Base-by-base conservation (phyloP, 768 basidiomycete species). In the Dioszegia aurantiaca region DNA sequence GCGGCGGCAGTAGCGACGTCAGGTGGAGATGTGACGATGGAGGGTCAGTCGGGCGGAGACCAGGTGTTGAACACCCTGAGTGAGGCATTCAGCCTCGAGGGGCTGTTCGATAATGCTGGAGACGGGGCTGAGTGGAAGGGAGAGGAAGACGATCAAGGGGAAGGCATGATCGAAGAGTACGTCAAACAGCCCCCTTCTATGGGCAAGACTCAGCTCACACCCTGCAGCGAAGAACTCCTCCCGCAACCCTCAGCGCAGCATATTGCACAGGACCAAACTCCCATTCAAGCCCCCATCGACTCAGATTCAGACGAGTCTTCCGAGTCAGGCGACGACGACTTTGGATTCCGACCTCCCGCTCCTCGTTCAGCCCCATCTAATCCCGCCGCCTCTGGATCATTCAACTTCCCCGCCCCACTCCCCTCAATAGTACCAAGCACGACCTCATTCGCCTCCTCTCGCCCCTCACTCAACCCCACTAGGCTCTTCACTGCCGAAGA, bases 31-130 rank as follows among this genome's bases (percentile, higher is more conserved):
- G 85, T 86, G 0, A 84, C 85, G 8, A 88, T 87, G 21, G 59
- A 14, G n/a, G 88, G 87, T 68, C 83, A 82, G 56, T 86, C 88
- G 31, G 88, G 88, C 8, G 85, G 89, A 64, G 86, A 88, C 0
- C 85, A 89, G 65, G 89, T 95, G 47, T 73, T 95, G 3, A 79
- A 78, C 1, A 77, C 80, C 43, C 83, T 90, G 24, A 85, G 86
- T 10, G 84, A 86, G 58, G 87, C 90, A 2, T 95, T 98, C 69
- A 84, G 87, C 60, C 75, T 87, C 2, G 89, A 84, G 11, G 92
- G 87, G 0, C 77, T 97, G 4, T 92, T 94, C 63, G 85, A 86
- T 4, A 83, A 81, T 39, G 86, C 88, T 0, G 91, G 91, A 70
- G 85, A 84, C 11, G 87, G 86, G n/a, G 89, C 88, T 9, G 89